These are phyloP conservation scores for Colletotrichum tanaceti DNA, from an alignment of 2,329 filamentous ascomycete species.

Conservation along the genomic window DNA sequence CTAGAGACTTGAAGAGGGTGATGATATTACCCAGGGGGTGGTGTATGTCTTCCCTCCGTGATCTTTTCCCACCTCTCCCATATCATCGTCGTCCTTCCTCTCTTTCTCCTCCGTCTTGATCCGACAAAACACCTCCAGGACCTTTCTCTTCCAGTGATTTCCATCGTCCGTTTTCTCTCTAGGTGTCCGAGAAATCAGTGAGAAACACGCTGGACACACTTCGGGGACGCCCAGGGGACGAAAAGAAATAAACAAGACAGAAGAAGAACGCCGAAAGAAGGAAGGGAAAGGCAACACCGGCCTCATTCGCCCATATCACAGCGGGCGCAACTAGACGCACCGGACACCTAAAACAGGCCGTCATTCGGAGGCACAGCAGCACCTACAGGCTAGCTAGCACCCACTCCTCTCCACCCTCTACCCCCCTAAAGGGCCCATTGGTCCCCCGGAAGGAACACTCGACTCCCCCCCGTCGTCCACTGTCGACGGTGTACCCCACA, in stretches of 20 bases:
- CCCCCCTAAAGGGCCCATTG: no score
- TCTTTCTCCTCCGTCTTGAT: not conserved
- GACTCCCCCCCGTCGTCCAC: no score
- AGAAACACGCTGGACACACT: no score
- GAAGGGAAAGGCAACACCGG: not conserved
- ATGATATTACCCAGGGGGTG: slow-evolving; percentile 30
- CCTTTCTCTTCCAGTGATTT: slow-evolving; percentile 2
- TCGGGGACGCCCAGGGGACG: no score
- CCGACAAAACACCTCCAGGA: no score
- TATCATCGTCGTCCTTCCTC: not conserved
- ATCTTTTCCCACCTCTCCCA: not conserved
- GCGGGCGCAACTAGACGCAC: slow-evolving; percentile 38
- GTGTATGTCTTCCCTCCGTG: slow-evolving; percentile 10
- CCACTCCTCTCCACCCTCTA: not conserved
- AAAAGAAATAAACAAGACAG: not conserved
- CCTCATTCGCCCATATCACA: slow-evolving; percentile 30
- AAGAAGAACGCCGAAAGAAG: not conserved
- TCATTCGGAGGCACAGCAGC: slow-evolving; percentile 16
- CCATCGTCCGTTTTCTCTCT: not conserved
- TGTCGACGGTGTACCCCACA: not conserved
- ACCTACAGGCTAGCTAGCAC: not conserved
- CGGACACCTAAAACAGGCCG: slow-evolving; percentile 26
- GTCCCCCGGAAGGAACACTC: no score
- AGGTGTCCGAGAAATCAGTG: no score
- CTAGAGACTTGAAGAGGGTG: no score